phyloP scores from a whole-genome alignment of 345 rosid species.

The Hibiscus syriacus region DNA sequence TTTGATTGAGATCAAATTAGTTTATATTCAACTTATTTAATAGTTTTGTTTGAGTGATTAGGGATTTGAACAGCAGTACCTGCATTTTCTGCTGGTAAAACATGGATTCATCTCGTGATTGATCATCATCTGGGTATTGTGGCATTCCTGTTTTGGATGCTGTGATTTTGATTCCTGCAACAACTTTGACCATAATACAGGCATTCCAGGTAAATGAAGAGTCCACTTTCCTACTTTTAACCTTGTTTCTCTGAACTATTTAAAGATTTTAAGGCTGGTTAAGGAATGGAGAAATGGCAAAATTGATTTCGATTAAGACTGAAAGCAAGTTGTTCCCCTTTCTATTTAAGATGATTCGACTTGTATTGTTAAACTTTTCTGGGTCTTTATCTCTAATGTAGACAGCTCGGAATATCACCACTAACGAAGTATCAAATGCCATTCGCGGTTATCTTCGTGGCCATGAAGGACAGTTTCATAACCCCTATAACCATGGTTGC shows the following conservation, averaged over 20 bases:
- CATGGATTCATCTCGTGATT: constrained; percentile 52
- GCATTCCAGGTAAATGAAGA: no score
- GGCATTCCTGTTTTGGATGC: constrained; percentile 54
- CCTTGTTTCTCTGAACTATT: no score
- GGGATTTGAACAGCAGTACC: constrained; percentile 58
- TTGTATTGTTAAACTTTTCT: background rate
- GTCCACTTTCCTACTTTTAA: no score
- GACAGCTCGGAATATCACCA: constrained; percentile 79
- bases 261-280: background rate
- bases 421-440: constrained; percentile 65
- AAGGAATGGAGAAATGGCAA: background rate
- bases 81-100: constrained; percentile 29
- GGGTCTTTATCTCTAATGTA: constrained; percentile 23
- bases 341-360: background rate
- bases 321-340: background rate
- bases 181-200: constrained; percentile 53
- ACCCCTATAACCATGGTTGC: constrained; percentile 91
- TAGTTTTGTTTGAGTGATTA: constrained; percentile 21
- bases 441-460: constrained; percentile 67
- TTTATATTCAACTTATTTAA: background rate
- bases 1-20: background rate
- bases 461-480: constrained; percentile 65
- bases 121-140: constrained; percentile 60
- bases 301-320: background rate
- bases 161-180: constrained; percentile 42